Base-by-base conservation (phyloP, 1,139 yeast species). In the Hyphopichia wangnamkhiaoensis region DNA sequence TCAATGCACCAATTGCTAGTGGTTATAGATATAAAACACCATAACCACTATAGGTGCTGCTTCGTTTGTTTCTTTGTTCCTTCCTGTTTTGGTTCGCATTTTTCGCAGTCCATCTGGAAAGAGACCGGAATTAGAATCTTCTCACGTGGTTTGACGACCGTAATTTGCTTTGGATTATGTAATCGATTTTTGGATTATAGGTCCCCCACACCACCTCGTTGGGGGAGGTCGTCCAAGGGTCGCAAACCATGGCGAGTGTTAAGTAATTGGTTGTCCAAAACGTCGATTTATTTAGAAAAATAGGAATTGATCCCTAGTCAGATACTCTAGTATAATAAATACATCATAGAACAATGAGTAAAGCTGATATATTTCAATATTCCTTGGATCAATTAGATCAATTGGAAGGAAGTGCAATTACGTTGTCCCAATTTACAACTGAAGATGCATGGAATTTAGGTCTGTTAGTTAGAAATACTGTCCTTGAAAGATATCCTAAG, bases 391-490 rank as follows among this genome's bases (percentile, higher is more conserved):
- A 48, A 14, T 47, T 59, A 12, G 64, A 59, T 37, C 14, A 35
- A 24, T 25, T 35, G 15, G 48, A 46, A 29, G 49, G 47, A 19
- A 37, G 45, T 12, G 41, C 37, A 7, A 52, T 61, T 15, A 37
- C 37, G 5, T 56, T 68, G 36, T 44, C 50, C 3, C 33, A 42
- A 27, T 68, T 71, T 49, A 49, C 58, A 42, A 41, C 59, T 31
- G 61, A 57, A 7, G 46, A 56, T 23, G 74, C 74, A 2, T 71
- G 73, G 70, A 46, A 59, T 33, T 44, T 73, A 14, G 79, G 78
- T 2, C 26, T 39, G 5, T 49, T 50, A 21, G 72, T 73, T 16
- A 54, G 72, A 25, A 48, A 59, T 8, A 27, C 54, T 6, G 63
- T 66, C 2, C 38, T 54, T 34, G 46, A 48, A 26, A 44, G 53